A percentile compares a stretch with the other conserved stretches of the same genome.
Conservation (phyloP, 2,329 filamentous ascomycete genomes). For the Colletotrichum sp. region DNA sequence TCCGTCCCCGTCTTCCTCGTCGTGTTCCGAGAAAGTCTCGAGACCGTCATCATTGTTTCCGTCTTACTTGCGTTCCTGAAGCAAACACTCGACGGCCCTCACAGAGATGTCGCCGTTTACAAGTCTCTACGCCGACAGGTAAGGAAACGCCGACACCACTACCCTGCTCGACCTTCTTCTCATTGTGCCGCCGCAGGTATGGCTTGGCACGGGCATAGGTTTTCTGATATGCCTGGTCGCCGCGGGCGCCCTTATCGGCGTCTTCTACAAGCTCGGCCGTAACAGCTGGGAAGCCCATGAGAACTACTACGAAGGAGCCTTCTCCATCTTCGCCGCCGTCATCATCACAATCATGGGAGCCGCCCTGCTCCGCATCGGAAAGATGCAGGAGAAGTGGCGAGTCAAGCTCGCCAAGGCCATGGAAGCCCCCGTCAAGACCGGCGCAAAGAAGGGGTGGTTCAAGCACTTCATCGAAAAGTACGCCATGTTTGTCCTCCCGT, state of each 20-base stretch:
- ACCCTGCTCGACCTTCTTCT: background rate
- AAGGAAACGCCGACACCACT: background rate
- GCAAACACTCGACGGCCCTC: constrained; percentile 72
- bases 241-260: constrained; percentile 69
- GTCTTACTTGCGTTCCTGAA: constrained; percentile 87
- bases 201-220: constrained; percentile 64
- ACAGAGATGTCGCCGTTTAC: constrained; percentile 65
- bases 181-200: constrained; percentile 49
- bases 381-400: constrained; percentile 88
- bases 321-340: constrained; percentile 74
- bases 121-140: constrained; percentile 72
- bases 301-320: constrained; percentile 81
- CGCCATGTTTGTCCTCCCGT: constrained; percentile 84
- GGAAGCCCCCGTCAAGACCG: constrained; percentile 53
- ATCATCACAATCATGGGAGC: constrained; percentile 86
- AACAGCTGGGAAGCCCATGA: constrained; percentile 73
- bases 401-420: constrained; percentile 77
- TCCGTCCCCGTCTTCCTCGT: constrained; percentile 88
- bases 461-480: constrained; percentile 77
- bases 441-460: constrained; percentile 50
- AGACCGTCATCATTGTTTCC: constrained; percentile 84
- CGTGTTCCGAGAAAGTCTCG: constrained; percentile 83
- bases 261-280: constrained; percentile 70
- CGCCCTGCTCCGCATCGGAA: constrained; percentile 80
- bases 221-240: constrained; percentile 66